Percentiles rank a stretch among this genome's conserved stretches.
Evolutionary conservation across 2,329 filamentous ascomycete genomes (phyloP).

Genomic region (Aureobasidium sp.): DNA sequence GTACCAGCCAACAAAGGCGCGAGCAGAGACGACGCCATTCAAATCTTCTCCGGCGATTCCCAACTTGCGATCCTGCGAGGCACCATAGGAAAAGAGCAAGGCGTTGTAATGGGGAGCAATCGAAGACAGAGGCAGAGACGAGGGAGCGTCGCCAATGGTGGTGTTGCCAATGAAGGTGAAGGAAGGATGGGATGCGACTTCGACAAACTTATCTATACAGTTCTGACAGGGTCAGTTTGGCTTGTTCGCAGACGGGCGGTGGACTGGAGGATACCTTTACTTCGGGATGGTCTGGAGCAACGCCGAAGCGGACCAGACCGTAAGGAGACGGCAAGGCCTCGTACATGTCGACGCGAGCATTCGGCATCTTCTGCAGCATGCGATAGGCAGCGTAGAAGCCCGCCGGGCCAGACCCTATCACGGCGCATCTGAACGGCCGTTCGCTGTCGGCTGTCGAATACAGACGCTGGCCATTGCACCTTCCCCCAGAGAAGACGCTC

Average conservation of each 20-base stretch:
- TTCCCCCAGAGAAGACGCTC: not conserved
- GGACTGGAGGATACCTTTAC: slow-evolving; percentile 62
- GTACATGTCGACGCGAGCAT: slow-evolving; percentile 85
- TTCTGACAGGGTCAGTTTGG: slow-evolving; percentile 48
- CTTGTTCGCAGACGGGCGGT: not conserved
- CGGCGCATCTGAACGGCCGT: slow-evolving; percentile 64
- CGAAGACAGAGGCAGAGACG: slow-evolving; percentile 51
- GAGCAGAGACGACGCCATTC: slow-evolving; percentile 72
- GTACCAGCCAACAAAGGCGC: slow-evolving; percentile 96
- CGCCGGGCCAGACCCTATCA: slow-evolving; percentile 88
- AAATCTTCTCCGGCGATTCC: slow-evolving; percentile 73
- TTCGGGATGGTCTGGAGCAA: slow-evolving; percentile 97
- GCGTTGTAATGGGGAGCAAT: slow-evolving; percentile 82
- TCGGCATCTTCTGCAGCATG: slow-evolving; percentile 64
- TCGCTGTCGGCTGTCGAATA: slow-evolving; percentile 12
- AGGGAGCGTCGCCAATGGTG: slow-evolving; percentile 54
- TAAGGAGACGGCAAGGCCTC: slow-evolving; percentile 88
- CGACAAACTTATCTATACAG: slow-evolving; percentile 85
- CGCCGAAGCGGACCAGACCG: slow-evolving; percentile 84
- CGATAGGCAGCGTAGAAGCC: slow-evolving; percentile 92
- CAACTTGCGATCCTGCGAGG: slow-evolving; percentile 70
- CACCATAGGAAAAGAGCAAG: slow-evolving; percentile 86
- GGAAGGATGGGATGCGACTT: slow-evolving; percentile 70
- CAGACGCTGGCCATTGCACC: not conserved
- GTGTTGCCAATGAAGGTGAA: slow-evolving; percentile 93